Evolutionary conservation across 225 moss, liverwort and hornwort species (phyloP), one percentile per base, ranked within the genome.

Genomic region (Rhytidiadelphus loreus): DNA sequence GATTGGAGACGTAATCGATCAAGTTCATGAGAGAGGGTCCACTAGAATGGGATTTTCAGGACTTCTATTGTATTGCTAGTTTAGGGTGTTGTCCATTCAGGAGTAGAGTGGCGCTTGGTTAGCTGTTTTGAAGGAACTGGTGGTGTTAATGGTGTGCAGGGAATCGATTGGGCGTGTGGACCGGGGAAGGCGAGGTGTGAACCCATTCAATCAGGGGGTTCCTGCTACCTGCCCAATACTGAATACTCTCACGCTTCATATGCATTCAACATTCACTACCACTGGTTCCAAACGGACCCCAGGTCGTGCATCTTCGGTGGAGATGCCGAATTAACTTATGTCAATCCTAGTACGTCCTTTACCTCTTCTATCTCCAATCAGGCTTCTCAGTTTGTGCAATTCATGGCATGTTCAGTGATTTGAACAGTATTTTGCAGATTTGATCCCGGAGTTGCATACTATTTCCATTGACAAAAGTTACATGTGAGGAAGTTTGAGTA

Each of bases 141-240:
- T 82, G 61, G 39, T 82, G 76, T 57, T 43, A 46, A 70, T 75
- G 25, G 37, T 30, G 80, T 70, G 70, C 83, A 94, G 94, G 94
- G 94, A 16, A 90, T 95, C 35, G 93, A 95, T 48, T 95, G 92
- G 91, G 95, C 95, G 11, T 95, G 95, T 70, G 95, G 95, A 71
- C 4, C 92, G 35, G 95, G 95, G 29, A 88, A 87, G 75, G 93
- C 93, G 22, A 83, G 86, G 74, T 95, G 95, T 39, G 82, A 87
- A 57, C 93, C 95, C 65, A 93, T 95, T 69, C 52, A 92, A 86
- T 4, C 9, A 21, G 92, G 91, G 9, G 93, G 93, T 35, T 12
- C 23, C 53, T 95, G 95, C 77, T 95, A 92, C 88, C 14, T 50
- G 50, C 95, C 95, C 16, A 91, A 93, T 62, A 91, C 95, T 3